Evolutionary conservation across 1,284 basidiomycete genomes (phyloP).

Genomic region (Rhodotorula sp.): DNA sequence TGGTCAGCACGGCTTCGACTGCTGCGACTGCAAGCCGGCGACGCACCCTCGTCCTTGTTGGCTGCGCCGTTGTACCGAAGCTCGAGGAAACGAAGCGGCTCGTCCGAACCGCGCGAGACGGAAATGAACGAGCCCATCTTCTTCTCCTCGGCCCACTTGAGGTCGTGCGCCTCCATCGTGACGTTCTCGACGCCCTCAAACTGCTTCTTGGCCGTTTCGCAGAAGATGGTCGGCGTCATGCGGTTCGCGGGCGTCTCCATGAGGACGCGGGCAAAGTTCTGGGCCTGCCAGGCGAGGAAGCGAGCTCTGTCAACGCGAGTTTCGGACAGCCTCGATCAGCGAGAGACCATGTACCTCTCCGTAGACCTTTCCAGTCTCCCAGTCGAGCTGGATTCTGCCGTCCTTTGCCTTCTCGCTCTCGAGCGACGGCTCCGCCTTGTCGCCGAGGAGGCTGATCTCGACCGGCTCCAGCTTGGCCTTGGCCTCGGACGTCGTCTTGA

Average conservation of each 20-base stretch:
- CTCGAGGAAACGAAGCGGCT: constrained; percentile 84
- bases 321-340: too few relatives aligned
- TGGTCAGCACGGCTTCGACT: not conserved
- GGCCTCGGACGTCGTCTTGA: constrained; percentile 62
- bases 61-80: constrained; percentile 75
- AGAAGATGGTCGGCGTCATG: constrained; percentile 59
- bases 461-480: constrained; percentile 46
- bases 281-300: constrained; percentile 53
- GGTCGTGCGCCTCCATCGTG: constrained; percentile 67
- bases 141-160: constrained; percentile 74
- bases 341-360: constrained; percentile 3
- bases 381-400: constrained; percentile 53
- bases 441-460: constrained; percentile 49
- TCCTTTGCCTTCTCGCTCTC: constrained; percentile 33
- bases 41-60: constrained; percentile 33
- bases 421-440: constrained; percentile 14
- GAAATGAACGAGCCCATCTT: constrained; percentile 87
- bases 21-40: too few relatives aligned
- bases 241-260: constrained; percentile 60
- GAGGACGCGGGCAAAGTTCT: constrained; percentile 78
- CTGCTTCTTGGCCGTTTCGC: constrained; percentile 66
- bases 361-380: constrained; percentile 62
- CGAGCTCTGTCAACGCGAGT: constrained; percentile 48
- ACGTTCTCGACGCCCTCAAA: constrained; percentile 69
- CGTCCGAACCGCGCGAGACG: constrained; percentile 75